Percentiles rank a stretch among this genome's conserved stretches.
Evolutionary conservation across 2,329 filamentous ascomycete species (phyloP).

Genomic region (Ceratocystis harringtonii): DNA sequence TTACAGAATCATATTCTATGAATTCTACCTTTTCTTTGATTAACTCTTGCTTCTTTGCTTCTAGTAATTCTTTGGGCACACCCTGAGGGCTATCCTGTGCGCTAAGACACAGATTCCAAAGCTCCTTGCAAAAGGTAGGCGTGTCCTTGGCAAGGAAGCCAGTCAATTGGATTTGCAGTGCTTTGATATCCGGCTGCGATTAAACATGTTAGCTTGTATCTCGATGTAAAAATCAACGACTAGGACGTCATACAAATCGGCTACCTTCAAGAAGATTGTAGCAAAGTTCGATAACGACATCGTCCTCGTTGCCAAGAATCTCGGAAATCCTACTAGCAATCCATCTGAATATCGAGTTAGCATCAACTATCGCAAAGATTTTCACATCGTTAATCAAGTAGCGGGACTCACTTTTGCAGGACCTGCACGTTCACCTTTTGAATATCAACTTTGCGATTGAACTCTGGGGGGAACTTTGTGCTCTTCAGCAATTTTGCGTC

Average conservation of each 20-base stretch:
- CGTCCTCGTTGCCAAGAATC: constrained; percentile 84
- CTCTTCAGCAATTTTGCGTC: constrained; percentile 79
- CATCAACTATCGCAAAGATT: background rate
- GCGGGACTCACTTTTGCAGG: constrained; percentile 70
- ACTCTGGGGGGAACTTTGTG: constrained; percentile 88
- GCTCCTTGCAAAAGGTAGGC: constrained; percentile 72
- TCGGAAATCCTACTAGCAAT: constrained; percentile 77
- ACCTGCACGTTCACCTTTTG: constrained; percentile 92
- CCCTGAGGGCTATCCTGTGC: constrained; percentile 79
- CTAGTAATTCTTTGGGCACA: constrained; percentile 83
- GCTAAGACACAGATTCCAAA: constrained; percentile 85
- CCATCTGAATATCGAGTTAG: constrained; percentile 48
- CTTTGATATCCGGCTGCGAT: constrained; percentile 79
- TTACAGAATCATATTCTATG: background rate
- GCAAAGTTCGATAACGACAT: constrained; percentile 82
- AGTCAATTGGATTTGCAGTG: constrained; percentile 82
- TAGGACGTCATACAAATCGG: constrained; percentile 48
- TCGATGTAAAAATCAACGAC: constrained; percentile 6
- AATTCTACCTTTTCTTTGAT: constrained; percentile 73
- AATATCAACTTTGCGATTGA: constrained; percentile 93
- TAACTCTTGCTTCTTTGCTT: constrained; percentile 90
- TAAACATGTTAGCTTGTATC: constrained; percentile 4
- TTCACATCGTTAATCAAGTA: background rate
- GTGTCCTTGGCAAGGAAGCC: constrained; percentile 93
- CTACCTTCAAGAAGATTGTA: constrained; percentile 56